Evolutionary conservation across 768 basidiomycete species (phyloP).

Genomic region (Atractiella rhizophila): DNA sequence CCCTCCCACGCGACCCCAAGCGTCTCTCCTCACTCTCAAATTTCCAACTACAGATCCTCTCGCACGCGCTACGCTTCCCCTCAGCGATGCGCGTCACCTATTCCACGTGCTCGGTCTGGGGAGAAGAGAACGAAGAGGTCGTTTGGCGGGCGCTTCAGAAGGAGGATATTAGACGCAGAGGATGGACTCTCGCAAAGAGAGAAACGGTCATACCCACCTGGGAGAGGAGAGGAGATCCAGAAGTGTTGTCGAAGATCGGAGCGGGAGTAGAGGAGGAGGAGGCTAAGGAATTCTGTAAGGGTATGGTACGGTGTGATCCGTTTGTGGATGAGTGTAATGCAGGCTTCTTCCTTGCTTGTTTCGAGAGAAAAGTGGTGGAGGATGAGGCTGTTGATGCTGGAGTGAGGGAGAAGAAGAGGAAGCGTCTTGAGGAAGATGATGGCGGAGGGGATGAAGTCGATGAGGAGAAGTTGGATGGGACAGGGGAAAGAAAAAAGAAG

Average conservation of each 20-base stretch:
- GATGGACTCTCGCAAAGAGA: constrained; percentile 44
- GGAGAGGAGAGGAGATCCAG: constrained; percentile 48
- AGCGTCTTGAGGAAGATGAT: neutral
- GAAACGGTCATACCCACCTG: constrained; percentile 50
- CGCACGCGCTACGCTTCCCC: constrained; percentile 84
- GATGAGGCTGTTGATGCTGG: neutral
- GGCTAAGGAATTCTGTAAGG: no score
- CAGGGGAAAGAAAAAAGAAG: neutral
- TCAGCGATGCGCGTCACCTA: constrained; percentile 61
- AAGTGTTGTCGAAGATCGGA: constrained; percentile 45
- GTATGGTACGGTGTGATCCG: no score
- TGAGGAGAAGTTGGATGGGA: neutral
- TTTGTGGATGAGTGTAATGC: no score
- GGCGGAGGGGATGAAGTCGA: constrained; percentile 2
- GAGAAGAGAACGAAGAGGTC: constrained; percentile 77
- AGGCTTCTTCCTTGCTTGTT: no score
- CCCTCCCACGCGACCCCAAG: constrained; percentile 29
- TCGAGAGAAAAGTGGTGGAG: constrained; percentile 1
- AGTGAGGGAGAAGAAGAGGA: neutral
- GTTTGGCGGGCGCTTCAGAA: constrained; percentile 46
- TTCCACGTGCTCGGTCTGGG: constrained; percentile 88
- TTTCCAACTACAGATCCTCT: constrained; percentile 76
- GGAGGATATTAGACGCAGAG: constrained; percentile 36
- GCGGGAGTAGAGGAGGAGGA: no score
- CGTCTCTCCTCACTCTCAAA: constrained; percentile 57